Percentiles rank a stretch among this genome's conserved stretches.
These are phyloP conservation scores for Ascochyta pisi DNA, from an alignment of 2,329 filamentous ascomycete species.

Conservation along the genomic window DNA sequence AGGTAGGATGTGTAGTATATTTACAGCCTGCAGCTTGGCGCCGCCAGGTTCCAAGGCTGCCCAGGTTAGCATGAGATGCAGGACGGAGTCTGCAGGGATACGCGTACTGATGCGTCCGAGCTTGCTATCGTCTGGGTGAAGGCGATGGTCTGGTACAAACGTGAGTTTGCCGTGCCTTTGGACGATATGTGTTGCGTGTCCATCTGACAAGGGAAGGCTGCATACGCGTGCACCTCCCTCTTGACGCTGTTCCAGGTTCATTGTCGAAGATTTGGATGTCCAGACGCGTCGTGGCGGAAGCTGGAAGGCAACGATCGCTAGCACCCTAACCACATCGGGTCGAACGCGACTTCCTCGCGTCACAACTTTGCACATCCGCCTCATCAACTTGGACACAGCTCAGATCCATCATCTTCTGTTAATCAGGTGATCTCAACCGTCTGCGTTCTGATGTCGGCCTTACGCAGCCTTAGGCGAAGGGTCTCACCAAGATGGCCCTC, in stretches of 20 bases:
- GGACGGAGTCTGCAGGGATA: background rate
- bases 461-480: slow-evolving; percentile 1
- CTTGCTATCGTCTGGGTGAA: slow-evolving; percentile 6
- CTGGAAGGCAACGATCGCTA: background rate
- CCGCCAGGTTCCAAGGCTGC: slow-evolving; percentile 28
- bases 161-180: background rate
- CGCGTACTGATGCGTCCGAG: slow-evolving; percentile 31
- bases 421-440: background rate
- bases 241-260: slow-evolving; percentile 9
- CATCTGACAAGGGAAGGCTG: background rate
- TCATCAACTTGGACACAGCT: background rate
- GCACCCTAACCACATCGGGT: background rate
- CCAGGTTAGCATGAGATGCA: slow-evolving; percentile 1
- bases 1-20: slow-evolving; percentile 29
- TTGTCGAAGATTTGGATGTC: slow-evolving; percentile 7
- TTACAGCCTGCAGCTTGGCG: slow-evolving; percentile 37
- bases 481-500: slow-evolving; percentile 27
- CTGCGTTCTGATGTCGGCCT: background rate
- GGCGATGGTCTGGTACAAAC: slow-evolving; percentile 2
- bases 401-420: background rate
- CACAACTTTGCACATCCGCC: background rate
- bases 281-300: slow-evolving; percentile 27
- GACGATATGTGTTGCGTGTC: background rate
- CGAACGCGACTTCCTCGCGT: background rate
- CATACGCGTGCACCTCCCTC: background rate